Base-by-base conservation (phyloP, 345 rosid species). In the Sisymbrium irio region DNA sequence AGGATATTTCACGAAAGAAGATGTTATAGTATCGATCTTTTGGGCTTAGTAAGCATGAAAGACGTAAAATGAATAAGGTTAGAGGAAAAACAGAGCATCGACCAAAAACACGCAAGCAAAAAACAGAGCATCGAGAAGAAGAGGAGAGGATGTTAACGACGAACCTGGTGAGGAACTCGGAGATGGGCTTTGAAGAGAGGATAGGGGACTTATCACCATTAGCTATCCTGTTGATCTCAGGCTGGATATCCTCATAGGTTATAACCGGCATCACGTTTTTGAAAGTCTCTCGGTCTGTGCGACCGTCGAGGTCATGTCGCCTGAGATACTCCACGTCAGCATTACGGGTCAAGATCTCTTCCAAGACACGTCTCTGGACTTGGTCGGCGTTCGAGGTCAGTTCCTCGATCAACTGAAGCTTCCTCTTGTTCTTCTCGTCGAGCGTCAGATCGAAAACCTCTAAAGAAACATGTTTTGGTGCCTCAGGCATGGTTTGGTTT, bases 151-250 rank as follows among this genome's bases (percentile, higher is more conserved):
- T 39, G 72, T 15, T 12, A 71, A 7, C 3, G 22, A 14, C 72
- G 59, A 74, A 91, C 99, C 99, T 95, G 17, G 99, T 95, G 72
- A 95, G 83, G 79, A 95, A 95, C 83, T 92, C 99, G 1, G 99
- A 95, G 81, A 95, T 88, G 87, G 97, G 97, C 46, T 70, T 71
- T 9, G 92, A 89, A 77, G 92, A 95, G 80, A 95, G 94, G 74
- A 95, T 87, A 30, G 82, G 89, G 1, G 97, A 90, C 47, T 84
- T 78, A 46, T 92, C 99, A 35, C 99, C 99, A 79, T 86, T 86
- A 85, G 97, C 96, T 69, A 95, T 92, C 68, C 99, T 95, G 75
- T 77, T 64, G 85, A 95, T 86, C 41, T 92, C 86, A 75, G 86
- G 80, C 41, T 88, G 88, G 80, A 95, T 85, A 82, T 90, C 92